Evolutionary conservation across 2,329 filamentous ascomycete species (phyloP), one percentile per base, ranked within the genome.

Genomic region (Fusarium temperatum): DNA sequence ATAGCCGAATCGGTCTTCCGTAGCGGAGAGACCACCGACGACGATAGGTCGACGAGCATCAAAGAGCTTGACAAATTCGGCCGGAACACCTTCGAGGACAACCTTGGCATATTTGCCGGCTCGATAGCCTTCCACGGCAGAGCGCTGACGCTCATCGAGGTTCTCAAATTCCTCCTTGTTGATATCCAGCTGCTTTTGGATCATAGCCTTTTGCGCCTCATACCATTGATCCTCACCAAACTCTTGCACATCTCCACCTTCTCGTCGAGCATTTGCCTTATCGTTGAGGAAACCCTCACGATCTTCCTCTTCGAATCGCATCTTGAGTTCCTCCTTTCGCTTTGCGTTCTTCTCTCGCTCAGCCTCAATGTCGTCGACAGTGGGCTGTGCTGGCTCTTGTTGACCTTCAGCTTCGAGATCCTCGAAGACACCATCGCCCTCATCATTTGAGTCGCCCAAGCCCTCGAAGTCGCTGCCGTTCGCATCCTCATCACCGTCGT

Each of bases 141-240:
- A 88, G 59, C 96, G 90, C 70, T 97, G 95, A 48, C 89, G 86
- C 73, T 96, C 93, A 80, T 99, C 96, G 6, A 99, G 89, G 62
- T 90, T 89, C 76, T 95, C 94, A 74, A 97, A 98, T 80, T 98
- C 97, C 66, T 94, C 90, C 79, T 95, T 94, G 85, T 99, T 99
- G 89, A 99, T 98, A 79, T 97, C 94, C 72, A 96, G 89, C 82
- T 99, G 96, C 84, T 98, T 98, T 83, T 98, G 94, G 67, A 99
- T 91, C 81, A 93, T 89, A 38, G 96, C 94, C 85, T 99, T 99
- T 81, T 99, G 96, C 35, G 93, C 90, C 80, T 98, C 96, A 81
- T 99, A 99, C 97, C 97, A 99, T 63, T 99, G 94, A 80, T 99
- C 96, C 83, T 99, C 96, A 59, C 95, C 96, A 78, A 97, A 98